Base-by-base conservation (phyloP, 768 basidiomycete genomes). In the Auriscalpium orientale region DNA sequence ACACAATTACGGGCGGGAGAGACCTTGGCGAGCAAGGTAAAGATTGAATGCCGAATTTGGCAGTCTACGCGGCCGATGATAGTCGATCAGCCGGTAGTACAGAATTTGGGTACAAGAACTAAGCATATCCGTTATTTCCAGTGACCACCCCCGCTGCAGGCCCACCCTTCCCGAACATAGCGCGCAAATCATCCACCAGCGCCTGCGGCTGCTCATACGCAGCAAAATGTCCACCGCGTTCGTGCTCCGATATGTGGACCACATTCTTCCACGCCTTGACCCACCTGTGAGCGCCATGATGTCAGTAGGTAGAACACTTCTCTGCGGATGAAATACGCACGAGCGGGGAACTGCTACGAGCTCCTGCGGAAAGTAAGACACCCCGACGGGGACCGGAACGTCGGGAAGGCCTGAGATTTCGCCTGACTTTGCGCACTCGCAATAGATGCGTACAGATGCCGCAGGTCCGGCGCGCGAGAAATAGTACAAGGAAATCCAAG, bases 401-500 rank as follows among this genome's bases (percentile, higher is more conserved):
- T 12, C 38, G 16, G 28, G 9, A 28, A 28, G 28, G 36, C 12
- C 51, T n/a, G 3, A 45, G 13, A 15, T 13, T 13, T 49, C 43
- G 22, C 8, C 36, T 5, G 40, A 3, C 16, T 51, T 45, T n/a
- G 11, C 5, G 9, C 52, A 11, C 62, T 85, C 85, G 61, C 77
- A 84, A 65, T 85, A 85, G 18, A 83, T 83, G 12, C 83, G 71
- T 8, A 79, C 21, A 0, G 83, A 78, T 0, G 83, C 80, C 1
- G 81, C 73, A 8, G 84, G 82, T 0, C 82, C 82, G 0, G 77
- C 72, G 10, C 77, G 75, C 8, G 82, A 83, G 67, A 84, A 83
- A 71, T 74, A 78, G 62, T 79, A 82, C 12, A 82, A 70, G 2
- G 80, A 82, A n/a, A 82, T 65, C 82, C 83, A 85, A 0, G 79